Evolutionary conservation across 2,329 filamentous ascomycete genomes (phyloP), one percentile per base, ranked within the genome.

Genomic region (Diplodia corticola): DNA sequence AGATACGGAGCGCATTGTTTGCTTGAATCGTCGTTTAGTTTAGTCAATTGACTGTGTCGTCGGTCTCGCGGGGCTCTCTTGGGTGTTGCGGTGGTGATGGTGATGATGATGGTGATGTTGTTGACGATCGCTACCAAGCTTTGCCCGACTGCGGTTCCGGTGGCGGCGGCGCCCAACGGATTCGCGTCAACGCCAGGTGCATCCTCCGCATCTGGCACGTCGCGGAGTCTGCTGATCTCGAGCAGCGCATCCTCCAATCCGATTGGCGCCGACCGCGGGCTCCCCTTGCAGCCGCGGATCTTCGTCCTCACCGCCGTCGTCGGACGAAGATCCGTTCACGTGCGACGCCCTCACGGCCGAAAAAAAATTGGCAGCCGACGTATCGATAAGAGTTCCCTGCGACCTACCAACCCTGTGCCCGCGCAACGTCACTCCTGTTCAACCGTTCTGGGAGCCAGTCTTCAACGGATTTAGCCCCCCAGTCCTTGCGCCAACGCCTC

Each of bases 311-410:
- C 51, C 63, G 50, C 49, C 63, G 26, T n/a, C 50, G 37, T 64
- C 63, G 49, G 63, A 46, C 30, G 48, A 44, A 48, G 33, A 17
- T 20, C 63, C 50, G 37, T 57, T 65, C 63, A 65, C 63, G 63
- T 65, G 63, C 26, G 20, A 22, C 22, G 35, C 63, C 5, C 15
- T 61, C 40, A 53, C 61, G 61, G 61, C 61, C 61, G 49, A 54
- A 30, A 54, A 54, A 53, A 64, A 64, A 64, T 40, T 44, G 60
- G 22, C 28, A 44, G 49, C 28, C 49, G 26, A 53, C 48, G 48
- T 65, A 65, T 65, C 63, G 51, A 65, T 65, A 57, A 57, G 35
- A 30, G 10, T 60, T 48, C 55, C 55, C 55, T 60, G 55, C 28
- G n/a, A 40, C 40, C 33, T 17, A 30, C 26, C 26, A 55, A 49